A percentile compares a stretch with the other conserved stretches of the same genome.
Evolutionary conservation across 73 alveolate species (phyloP).

Genomic region (Paramecium tetraurelia): DNA sequence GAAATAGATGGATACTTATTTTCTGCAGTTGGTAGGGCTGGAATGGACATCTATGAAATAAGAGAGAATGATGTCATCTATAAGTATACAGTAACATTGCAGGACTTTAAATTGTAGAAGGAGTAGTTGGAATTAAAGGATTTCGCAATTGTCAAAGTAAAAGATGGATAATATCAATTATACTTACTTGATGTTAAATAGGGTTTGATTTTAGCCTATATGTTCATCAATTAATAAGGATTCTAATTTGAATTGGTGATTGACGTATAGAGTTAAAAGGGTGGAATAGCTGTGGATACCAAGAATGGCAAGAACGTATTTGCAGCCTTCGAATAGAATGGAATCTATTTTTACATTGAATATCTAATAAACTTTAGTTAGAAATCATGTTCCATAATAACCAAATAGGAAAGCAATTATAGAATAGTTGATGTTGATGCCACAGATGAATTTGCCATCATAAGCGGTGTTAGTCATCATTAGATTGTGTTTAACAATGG

Average conservation of each 20-base stretch:
- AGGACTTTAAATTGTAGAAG: not conserved
- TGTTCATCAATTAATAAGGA: not conserved
- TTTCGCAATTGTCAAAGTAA: not conserved
- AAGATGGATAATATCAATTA: not conserved
- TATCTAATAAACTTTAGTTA: not conserved
- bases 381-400: not conserved
- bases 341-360: not conserved
- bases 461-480: constrained; percentile 6
- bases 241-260: not conserved
- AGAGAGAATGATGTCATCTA: not conserved
- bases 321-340: not conserved
- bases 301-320: constrained; percentile 24
- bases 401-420: not conserved
- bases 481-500: not conserved
- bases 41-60: not conserved
- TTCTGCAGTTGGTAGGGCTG: constrained; percentile 13
- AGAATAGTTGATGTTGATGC: constrained; percentile 20
- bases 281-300: constrained; percentile 44
- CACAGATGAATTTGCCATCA: constrained; percentile 19
- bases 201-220: not conserved
- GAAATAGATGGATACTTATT: constrained; percentile 23
- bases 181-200: not conserved
- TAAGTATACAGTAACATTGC: not conserved
- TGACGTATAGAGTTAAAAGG: not conserved
- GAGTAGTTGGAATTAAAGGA: not conserved